A percentile compares a stretch with the other conserved stretches of the same genome.
phyloP scores from a whole-genome alignment of 345 rosid genomes.

The Hibiscus trionum region DNA sequence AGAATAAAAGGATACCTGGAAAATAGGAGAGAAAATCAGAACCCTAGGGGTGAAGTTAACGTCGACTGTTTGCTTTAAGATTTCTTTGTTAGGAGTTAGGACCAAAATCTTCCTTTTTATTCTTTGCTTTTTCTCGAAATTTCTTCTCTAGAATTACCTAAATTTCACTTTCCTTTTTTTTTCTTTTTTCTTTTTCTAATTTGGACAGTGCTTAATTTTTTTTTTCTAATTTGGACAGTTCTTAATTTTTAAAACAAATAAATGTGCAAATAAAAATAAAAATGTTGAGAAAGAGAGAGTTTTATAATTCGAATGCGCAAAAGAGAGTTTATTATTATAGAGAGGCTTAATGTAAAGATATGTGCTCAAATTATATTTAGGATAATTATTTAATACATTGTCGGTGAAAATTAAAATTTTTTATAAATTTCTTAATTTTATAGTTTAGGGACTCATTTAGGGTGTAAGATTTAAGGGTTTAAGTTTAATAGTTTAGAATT shows the following conservation, averaged over 20 bases:
- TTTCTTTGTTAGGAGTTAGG: neutral
- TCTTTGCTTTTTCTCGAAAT: neutral
- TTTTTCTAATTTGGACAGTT: too few species aligned
- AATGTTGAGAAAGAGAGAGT: neutral
- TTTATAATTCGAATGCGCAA: too few species aligned
- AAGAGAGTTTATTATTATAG: too few species aligned
- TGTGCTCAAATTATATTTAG: too few species aligned
- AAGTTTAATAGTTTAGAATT: too few species aligned
- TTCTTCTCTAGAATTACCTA: neutral
- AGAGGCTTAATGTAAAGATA: too few species aligned
- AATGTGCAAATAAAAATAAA: neutral
- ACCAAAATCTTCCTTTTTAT: neutral
- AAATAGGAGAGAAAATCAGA: constrained; percentile 2
- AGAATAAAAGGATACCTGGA: constrained; percentile 1
- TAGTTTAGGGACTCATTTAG: too few species aligned
- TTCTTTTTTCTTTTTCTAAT: neutral
- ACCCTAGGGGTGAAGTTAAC: neutral
- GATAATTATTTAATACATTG: too few species aligned
- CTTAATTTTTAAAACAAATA: neutral
- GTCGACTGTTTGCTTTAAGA: neutral
- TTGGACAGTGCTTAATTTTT: too few species aligned
- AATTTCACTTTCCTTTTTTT: neutral
- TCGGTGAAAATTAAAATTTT: too few species aligned
- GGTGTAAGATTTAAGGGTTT: too few species aligned
- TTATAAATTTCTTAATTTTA: too few species aligned